Conservation (phyloP, 169 alveolate species). For the Plasmodium inui region DNA sequence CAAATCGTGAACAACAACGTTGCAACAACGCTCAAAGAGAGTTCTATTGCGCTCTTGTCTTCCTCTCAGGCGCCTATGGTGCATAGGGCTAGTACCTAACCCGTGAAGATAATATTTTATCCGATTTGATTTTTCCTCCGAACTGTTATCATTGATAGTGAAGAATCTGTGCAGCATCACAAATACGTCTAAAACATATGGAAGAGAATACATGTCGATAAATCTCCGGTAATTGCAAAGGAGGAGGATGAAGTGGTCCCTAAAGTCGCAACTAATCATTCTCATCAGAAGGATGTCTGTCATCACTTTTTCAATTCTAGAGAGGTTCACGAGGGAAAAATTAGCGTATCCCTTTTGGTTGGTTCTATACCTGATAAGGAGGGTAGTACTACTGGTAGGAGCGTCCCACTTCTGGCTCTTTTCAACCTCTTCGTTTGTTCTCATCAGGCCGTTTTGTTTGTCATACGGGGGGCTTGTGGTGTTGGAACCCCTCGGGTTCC, state of each 20-base stretch:
- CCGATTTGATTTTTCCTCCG: neutral
- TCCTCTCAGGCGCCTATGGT: neutral
- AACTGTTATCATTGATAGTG: conserved; percentile 16
- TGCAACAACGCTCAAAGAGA: neutral
- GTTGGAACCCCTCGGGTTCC: neutral
- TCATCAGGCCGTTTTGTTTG: neutral
- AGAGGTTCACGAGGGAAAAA: conserved; percentile 38
- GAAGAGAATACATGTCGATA: conserved; percentile 73
- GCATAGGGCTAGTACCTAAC: neutral
- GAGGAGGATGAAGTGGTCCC: conserved; percentile 46
- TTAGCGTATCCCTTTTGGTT: conserved; percentile 6
- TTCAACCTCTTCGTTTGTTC: neutral
- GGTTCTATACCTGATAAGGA: conserved; percentile 19
- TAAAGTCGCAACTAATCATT: conserved; percentile 64
- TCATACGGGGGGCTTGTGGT: neutral
- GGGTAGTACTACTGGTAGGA: neutral
- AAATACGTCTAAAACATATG: conserved; percentile 62
- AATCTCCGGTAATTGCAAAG: conserved; percentile 67
- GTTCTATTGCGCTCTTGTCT: neutral
- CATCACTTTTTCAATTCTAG: conserved; percentile 65
- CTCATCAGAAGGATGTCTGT: conserved; percentile 45
- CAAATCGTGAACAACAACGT: neutral
- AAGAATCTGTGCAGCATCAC: conserved; percentile 28
- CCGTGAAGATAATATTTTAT: neutral
- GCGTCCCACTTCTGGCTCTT: neutral